Evolutionary conservation across 257 asterid species (phyloP).

Genomic region (Paraleonurus japonicus): DNA sequence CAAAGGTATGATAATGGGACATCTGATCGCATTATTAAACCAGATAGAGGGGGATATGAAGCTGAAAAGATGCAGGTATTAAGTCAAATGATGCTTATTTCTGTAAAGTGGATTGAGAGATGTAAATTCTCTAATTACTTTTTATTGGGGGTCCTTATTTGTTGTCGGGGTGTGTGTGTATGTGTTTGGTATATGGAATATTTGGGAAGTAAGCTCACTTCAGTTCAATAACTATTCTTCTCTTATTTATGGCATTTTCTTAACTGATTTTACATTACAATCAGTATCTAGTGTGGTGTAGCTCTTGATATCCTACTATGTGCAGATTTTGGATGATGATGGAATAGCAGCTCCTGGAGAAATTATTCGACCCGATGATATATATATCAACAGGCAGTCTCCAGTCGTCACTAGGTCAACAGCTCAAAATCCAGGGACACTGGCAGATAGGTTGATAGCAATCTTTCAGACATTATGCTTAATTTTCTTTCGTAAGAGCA

Average conservation of each 20-base stretch:
- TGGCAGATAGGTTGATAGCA: conserved; percentile 57
- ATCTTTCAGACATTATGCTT: conserved; percentile 6
- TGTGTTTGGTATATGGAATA: too few relatives aligned
- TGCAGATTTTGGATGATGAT: conserved; percentile 86
- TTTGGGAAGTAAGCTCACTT: too few relatives aligned
- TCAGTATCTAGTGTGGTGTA: conserved; percentile 6
- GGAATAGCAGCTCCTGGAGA: conserved; percentile 98
- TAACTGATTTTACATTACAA: neutral
- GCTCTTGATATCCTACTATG: conserved; percentile 19
- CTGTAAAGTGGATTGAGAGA: too few relatives aligned
- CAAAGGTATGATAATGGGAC: conserved; percentile 60
- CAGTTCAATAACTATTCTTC: neutral
- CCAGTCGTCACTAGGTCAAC: conserved; percentile 51
- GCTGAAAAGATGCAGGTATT: conserved; percentile 74
- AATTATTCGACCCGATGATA: conserved; percentile 62
- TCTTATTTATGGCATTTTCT: neutral
- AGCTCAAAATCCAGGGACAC: conserved; percentile 24
- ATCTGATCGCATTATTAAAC: conserved; percentile 64
- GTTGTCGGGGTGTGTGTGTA: too few relatives aligned
- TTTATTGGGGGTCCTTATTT: too few relatives aligned
- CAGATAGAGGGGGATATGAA: conserved; percentile 53
- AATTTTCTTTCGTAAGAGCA: conserved; percentile 12
- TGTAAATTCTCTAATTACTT: too few relatives aligned
- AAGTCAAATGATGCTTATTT: conserved; percentile 8
- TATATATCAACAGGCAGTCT: conserved; percentile 70